These are phyloP conservation scores for Sphagnum magellanicum DNA, from an alignment of 228 moss, liverwort and hornwort species.

Conservation along the genomic window DNA sequence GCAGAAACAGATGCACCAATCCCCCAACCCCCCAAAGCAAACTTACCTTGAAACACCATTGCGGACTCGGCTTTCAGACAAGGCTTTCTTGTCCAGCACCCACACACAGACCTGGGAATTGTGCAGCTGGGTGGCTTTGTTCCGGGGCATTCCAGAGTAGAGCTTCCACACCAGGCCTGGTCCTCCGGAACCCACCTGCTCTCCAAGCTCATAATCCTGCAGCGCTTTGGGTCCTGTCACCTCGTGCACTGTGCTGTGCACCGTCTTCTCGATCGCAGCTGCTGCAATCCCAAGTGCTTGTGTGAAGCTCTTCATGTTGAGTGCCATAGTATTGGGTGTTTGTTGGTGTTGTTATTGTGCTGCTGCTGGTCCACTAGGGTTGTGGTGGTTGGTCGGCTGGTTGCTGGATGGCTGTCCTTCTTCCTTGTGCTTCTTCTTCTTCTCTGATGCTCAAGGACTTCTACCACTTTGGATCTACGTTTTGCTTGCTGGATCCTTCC, in stretches of 20 bases:
- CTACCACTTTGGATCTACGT: too few relatives aligned
- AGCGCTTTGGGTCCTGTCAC: conserved; percentile 89
- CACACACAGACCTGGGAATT: conserved; percentile 94
- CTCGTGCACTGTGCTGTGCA: conserved; percentile 92
- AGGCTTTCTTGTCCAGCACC: conserved; percentile 91
- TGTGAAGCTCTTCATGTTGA: conserved; percentile 88
- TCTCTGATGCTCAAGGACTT: too few relatives aligned
- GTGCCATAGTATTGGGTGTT: conserved; percentile 24
- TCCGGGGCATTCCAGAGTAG: conserved; percentile 73
- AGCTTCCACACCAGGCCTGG: conserved; percentile 91
- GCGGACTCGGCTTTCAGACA: conserved; percentile 71
- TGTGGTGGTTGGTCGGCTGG: too few relatives aligned
- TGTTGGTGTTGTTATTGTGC: too few relatives aligned
- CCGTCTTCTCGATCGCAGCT: conserved; percentile 93
- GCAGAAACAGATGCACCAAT: too few relatives aligned
- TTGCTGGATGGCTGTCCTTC: too few relatives aligned
- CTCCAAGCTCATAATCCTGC: conserved; percentile 91
- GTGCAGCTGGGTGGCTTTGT: conserved; percentile 80
- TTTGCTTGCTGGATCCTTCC: too few relatives aligned
- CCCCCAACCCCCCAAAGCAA: neutral
- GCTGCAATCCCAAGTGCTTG: conserved; percentile 94
- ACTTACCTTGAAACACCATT: conserved; percentile 66
- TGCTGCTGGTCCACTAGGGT: too few relatives aligned
- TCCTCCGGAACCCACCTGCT: conserved; percentile 93
- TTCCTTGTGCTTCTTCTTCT: too few relatives aligned